Evolutionary conservation across 352 stramenopile species (phyloP).

Genomic region (Blastocystis hominis): DNA sequence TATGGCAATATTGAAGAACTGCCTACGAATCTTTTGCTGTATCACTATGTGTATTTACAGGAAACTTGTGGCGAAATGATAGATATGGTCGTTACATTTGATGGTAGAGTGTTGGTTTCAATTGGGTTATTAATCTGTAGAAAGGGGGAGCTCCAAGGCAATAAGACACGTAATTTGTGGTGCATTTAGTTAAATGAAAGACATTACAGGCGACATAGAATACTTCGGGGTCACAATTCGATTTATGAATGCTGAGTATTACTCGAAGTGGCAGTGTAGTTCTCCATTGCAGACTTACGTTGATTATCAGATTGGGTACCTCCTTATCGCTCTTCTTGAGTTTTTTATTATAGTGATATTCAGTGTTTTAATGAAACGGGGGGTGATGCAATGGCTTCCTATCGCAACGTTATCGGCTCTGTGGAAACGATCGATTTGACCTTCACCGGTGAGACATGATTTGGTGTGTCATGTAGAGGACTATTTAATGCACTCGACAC

Average conservation of each 20-base stretch:
- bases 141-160: neutral
- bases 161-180: neutral
- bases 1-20: neutral
- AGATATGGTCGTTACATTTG: neutral
- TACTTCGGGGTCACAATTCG: neutral
- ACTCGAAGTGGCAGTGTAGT: neutral
- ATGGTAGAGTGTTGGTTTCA: neutral
- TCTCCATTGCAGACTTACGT: neutral
- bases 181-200: neutral
- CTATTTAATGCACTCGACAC: neutral
- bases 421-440: constrained; percentile 12
- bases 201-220: neutral
- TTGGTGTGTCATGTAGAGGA: neutral
- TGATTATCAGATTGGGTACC: neutral
- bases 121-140: neutral
- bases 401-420: neutral
- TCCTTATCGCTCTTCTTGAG: neutral
- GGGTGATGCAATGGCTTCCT: neutral
- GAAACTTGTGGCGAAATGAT: neutral
- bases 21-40: neutral
- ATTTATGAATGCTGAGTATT: neutral
- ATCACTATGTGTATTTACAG: neutral
- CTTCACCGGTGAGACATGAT: neutral
- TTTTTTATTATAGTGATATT: neutral
- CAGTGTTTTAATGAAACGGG: neutral